Evolutionary conservation across 257 asterid genomes (phyloP).

Genomic region (Solanum tarijense): DNA sequence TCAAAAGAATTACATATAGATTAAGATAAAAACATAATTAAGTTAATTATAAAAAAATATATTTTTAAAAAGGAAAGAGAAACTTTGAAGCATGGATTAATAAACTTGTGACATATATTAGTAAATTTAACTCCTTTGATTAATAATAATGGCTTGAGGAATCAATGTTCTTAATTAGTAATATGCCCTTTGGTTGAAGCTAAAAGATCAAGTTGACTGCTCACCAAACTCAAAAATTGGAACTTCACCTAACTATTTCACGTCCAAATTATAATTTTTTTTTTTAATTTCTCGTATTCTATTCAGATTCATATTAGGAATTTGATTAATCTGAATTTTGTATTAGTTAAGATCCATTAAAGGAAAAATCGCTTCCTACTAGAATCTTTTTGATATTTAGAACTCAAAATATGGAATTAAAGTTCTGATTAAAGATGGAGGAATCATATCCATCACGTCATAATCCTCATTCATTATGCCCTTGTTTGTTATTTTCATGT

Average conservation of each 20-base stretch:
- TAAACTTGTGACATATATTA: neutral
- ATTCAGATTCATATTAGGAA: rapidly evolving
- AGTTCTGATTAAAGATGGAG: neutral
- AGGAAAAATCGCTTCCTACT: neutral
- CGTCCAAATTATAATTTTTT: neutral
- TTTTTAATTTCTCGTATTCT: neutral
- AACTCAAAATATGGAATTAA: neutral
- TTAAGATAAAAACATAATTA: neutral
- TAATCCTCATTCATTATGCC: neutral
- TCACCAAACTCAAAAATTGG: neutral
- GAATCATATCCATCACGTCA: neutral
- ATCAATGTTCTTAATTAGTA: neutral
- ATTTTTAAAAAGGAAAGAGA: neutral
- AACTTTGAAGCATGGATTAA: neutral
- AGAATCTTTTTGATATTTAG: neutral
- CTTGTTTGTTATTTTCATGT: neutral
- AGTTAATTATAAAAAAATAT: neutral
- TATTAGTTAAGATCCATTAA: neutral
- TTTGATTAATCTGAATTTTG: neutral
- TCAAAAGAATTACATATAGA: neutral
- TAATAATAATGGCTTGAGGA: neutral
- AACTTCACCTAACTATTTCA: neutral
- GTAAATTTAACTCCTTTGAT: neutral
- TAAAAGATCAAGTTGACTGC: neutral
- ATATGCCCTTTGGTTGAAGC: neutral